These are phyloP conservation scores for Casaregolazyma lundiana DNA, from an alignment of 1,139 yeast species.

Conservation along the genomic window DNA sequence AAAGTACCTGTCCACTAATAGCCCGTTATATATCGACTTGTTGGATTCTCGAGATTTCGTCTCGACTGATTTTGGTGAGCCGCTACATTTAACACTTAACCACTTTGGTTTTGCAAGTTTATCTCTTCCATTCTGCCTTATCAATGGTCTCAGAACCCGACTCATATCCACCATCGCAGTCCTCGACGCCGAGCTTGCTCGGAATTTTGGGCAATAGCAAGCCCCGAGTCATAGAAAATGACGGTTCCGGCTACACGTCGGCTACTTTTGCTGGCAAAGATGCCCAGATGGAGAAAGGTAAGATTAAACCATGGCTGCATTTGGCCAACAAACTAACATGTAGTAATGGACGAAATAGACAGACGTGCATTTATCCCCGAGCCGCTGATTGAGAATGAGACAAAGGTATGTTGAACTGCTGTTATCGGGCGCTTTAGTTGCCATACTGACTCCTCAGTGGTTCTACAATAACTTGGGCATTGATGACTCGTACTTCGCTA, in stretches of 20 bases:
- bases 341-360: constrained; percentile 76
- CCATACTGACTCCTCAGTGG: constrained; percentile 45
- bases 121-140: neutral
- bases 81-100: no score
- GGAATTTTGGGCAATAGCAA: constrained; percentile 12
- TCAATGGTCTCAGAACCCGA: constrained; percentile 8
- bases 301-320: constrained; percentile 9
- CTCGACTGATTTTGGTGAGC: no score
- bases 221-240: constrained; percentile 23
- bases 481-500: constrained; percentile 84
- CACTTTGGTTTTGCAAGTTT: no score
- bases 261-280: constrained; percentile 77
- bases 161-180: constrained; percentile 6
- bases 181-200: constrained; percentile 12
- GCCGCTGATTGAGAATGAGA: constrained; percentile 74
- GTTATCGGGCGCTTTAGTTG: constrained; percentile 2
- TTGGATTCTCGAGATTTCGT: no score
- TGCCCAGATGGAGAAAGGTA: constrained; percentile 62
- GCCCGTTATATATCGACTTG: no score
- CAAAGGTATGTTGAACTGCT: constrained; percentile 38
- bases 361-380: constrained; percentile 88
- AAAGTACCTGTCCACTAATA: no score
- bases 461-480: constrained; percentile 85
- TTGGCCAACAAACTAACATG: constrained; percentile 7
- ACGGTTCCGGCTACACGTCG: constrained; percentile 58